Percentiles rank a stretch among this genome's conserved stretches.
phyloP scores from a whole-genome alignment of 2,329 filamentous ascomycete species.

The Diaporthe aspalathi region DNA sequence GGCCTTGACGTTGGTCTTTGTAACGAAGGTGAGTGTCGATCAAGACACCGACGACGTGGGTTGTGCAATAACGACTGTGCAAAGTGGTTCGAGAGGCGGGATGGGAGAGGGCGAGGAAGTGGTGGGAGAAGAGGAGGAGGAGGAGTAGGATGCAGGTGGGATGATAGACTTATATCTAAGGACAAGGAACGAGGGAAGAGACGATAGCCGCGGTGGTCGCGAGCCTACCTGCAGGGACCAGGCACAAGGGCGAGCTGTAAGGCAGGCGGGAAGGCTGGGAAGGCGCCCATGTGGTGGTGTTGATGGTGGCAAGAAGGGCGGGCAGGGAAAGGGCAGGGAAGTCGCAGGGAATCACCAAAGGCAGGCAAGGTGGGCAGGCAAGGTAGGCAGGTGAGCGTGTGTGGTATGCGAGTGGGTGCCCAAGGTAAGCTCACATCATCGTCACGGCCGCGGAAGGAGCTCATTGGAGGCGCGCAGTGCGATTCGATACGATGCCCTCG shows the following conservation, averaged over 20 bases:
- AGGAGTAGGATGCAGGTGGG: conserved; percentile 25
- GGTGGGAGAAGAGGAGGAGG: not conserved
- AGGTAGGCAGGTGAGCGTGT: too few relatives aligned
- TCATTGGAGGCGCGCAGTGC: conserved; percentile 2
- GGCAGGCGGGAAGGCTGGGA: not conserved
- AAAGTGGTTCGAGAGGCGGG: conserved; percentile 24
- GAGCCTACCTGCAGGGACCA: conserved; percentile 23
- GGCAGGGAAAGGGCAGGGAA: not conserved
- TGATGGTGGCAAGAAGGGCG: conserved; percentile 4
- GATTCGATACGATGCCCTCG: conserved; percentile 1
- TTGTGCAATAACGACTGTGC: conserved; percentile 31
- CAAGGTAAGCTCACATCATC: conserved; percentile 35
- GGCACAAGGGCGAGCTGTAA: conserved; percentile 21
- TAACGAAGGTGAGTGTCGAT: conserved; percentile 36
- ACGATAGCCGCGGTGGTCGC: not conserved
- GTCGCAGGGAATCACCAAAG: too few relatives aligned
- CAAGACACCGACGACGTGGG: conserved; percentile 31
- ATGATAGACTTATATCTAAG: conserved; percentile 34
- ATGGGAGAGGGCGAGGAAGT: not conserved
- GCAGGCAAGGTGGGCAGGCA: too few relatives aligned
- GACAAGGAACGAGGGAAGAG: conserved; percentile 4
- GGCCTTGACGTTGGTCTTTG: not conserved
- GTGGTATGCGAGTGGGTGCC: too few relatives aligned
- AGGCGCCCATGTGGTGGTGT: conserved; percentile 3
- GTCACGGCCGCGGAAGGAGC: conserved; percentile 21